A percentile compares a stretch with the other conserved stretches of the same genome.
Conservation (phyloP, 139 green algal genomes). For the Penium margaritaceum region DNA sequence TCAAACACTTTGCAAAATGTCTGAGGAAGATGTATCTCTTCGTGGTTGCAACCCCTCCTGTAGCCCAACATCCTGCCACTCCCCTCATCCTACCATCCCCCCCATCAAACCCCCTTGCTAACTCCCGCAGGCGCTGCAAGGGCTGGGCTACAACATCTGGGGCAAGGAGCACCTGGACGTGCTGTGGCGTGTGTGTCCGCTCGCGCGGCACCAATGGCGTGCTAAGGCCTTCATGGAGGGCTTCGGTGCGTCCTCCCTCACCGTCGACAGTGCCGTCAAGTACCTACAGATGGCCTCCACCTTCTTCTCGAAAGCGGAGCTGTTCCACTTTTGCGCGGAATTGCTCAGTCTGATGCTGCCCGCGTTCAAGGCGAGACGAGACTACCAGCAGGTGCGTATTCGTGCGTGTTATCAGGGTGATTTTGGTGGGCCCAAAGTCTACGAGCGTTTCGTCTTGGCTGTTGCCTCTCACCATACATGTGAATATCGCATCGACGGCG, state of each 20-base stretch:
- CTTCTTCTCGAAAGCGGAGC: slow-evolving; percentile 44
- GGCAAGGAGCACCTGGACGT: slow-evolving; percentile 20
- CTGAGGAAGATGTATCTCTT: too few species aligned
- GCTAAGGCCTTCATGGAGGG: too few species aligned
- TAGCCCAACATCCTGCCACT: too few species aligned
- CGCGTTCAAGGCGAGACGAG: slow-evolving; percentile 25
- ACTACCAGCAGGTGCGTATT: slow-evolving; percentile 20
- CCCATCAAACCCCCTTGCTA: too few species aligned
- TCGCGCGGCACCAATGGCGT: not conserved
- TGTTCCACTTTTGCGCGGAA: slow-evolving; percentile 38
- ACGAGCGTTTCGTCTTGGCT: too few species aligned
- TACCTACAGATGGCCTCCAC: slow-evolving; percentile 41
- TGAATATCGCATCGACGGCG: too few species aligned
- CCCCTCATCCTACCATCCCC: too few species aligned
- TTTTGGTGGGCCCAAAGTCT: too few species aligned
- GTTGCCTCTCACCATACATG: too few species aligned
- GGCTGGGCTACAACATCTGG: slow-evolving; percentile 14
- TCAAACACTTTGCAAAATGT: too few species aligned
- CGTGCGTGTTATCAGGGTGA: too few species aligned
- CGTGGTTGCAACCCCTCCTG: too few species aligned
- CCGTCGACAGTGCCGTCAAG: slow-evolving; percentile 31
- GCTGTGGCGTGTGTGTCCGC: slow-evolving; percentile 25
- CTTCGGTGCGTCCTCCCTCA: slow-evolving; percentile 33
- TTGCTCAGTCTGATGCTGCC: slow-evolving; percentile 36
- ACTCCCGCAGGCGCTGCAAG: slow-evolving; percentile 21